Evolutionary conservation across 345 rosid genomes (phyloP).

Genomic region (Moricandia moricandioides): DNA sequence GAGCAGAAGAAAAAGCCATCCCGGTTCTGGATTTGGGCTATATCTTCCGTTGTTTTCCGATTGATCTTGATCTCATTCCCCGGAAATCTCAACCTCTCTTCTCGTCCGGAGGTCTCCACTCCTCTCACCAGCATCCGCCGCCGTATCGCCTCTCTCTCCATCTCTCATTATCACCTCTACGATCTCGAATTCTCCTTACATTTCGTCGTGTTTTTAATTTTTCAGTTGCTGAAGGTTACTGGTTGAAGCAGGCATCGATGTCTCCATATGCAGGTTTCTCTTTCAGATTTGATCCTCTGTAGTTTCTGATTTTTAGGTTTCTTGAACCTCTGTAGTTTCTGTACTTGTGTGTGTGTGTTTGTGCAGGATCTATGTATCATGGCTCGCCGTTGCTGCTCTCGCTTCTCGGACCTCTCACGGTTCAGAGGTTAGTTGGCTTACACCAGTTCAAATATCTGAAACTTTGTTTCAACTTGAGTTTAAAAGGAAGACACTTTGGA

Average conservation of each 20-base stretch:
- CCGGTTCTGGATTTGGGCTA: slow-evolving; percentile 56
- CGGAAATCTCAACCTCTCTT: slow-evolving; percentile 59
- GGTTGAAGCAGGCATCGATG: slow-evolving; percentile 87
- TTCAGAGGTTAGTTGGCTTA: slow-evolving; percentile 46
- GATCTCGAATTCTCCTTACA: neutral
- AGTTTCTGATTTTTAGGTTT: neutral
- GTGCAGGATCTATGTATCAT: slow-evolving; percentile 92
- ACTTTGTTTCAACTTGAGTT: neutral
- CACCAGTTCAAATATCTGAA: neutral
- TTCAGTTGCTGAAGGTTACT: slow-evolving; percentile 93
- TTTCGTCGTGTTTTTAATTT: neutral
- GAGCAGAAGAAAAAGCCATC: slow-evolving; percentile 24
- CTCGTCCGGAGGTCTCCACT: slow-evolving; percentile 93
- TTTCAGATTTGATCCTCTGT: slow-evolving; percentile 13
- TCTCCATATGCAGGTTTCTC: slow-evolving; percentile 82
- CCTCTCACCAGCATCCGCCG: slow-evolving; percentile 96
- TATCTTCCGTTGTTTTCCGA: slow-evolving; percentile 46
- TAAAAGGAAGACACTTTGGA: slow-evolving; percentile 3
- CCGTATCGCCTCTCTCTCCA: slow-evolving; percentile 43
- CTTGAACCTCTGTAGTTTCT: neutral
- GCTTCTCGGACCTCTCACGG: slow-evolving; percentile 76
- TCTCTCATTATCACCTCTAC: neutral
- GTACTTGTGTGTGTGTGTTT: neutral
- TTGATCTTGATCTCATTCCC: slow-evolving; percentile 57
- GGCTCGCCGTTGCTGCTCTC: slow-evolving; percentile 87